Evolutionary conservation across 176 grass and related monocot genomes (phyloP).

Genomic region (Oryza meridionalis): DNA sequence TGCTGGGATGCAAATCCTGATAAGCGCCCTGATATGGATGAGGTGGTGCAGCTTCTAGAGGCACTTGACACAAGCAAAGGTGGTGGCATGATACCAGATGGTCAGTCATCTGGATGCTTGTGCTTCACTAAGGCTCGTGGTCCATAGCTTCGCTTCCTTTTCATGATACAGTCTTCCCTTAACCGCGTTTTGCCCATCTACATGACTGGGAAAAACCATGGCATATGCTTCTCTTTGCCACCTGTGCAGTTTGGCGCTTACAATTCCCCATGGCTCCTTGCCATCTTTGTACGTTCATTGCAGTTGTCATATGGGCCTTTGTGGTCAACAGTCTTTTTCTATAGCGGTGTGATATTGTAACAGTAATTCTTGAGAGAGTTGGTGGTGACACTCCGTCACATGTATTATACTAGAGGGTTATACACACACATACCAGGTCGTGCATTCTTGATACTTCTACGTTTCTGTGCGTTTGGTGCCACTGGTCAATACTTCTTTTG

Average conservation of each 20-base stretch:
- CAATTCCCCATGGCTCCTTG: not conserved
- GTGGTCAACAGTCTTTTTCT: slow-evolving; percentile 25
- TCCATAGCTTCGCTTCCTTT: slow-evolving; percentile 40
- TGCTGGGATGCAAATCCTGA: slow-evolving; percentile 85
- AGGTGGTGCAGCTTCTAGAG: slow-evolving; percentile 71
- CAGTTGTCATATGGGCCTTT: slow-evolving; percentile 4
- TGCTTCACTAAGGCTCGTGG: slow-evolving; percentile 68
- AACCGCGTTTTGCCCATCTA: slow-evolving; percentile 20
- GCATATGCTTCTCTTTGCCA: not conserved
- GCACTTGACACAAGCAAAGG: slow-evolving; percentile 73
- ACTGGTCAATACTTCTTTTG: slow-evolving; percentile 6
- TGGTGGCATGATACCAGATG: slow-evolving; percentile 78
- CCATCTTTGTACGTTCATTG: not conserved
- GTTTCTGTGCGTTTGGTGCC: slow-evolving; percentile 19
- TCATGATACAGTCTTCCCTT: not conserved
- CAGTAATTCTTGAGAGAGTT: slow-evolving; percentile 30
- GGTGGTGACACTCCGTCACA: slow-evolving; percentile 1
- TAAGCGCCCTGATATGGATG: slow-evolving; percentile 78
- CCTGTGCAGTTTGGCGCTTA: slow-evolving; percentile 26
- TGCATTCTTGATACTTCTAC: slow-evolving; percentile 17
- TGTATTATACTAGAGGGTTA: slow-evolving; percentile 14
- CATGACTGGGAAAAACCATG: slow-evolving; percentile 23
- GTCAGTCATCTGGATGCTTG: slow-evolving; percentile 54
- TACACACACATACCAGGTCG: slow-evolving; percentile 5
- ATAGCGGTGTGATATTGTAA: slow-evolving; percentile 44